Evolutionary conservation across 2,329 filamentous ascomycete species (phyloP), one percentile per base, ranked within the genome.

Genomic region (Alternaria arborescens): DNA sequence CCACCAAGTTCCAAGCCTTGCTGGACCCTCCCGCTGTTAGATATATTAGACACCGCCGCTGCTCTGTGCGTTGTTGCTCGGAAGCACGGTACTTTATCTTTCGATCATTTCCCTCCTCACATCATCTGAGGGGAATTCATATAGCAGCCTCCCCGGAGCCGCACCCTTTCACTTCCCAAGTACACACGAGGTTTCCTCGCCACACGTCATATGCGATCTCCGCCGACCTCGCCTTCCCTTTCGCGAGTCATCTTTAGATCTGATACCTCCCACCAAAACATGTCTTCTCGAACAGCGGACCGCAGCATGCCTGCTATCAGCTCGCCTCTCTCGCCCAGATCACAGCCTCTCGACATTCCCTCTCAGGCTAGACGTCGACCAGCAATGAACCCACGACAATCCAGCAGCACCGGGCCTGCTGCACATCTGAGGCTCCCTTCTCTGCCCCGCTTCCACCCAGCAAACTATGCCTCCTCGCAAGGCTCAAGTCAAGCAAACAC

Each of bases 401-500:
- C 76, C 14, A 77, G 76, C 44, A 70, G 61, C 59, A 72, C 73
- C 42, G 73, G 74, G 51, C 76, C 74, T 30, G 69, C 75, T 50
- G 73, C 70, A 28, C 76, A 78, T 26, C 73, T 84, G 36, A 80
- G 81, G 56, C 73, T 85, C 14, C 82, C 82, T n/a, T 80, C 80
- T 1, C 76, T 85, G 41, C 83, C 83, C 44, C 80, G 82, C 59
- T 85, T 84, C 76, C 83, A 85, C 61, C 83, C 83, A 7, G 82
- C 83, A 63, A 84, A 85, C 72, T 85, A 81, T 68, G 79, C 81
- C 10, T 73, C 73, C 0, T 80, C 78, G 36, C 67, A 77, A 47
- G 71, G 73, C 46, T 77, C 77, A 14, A 82, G 79, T 52, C 59
- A 69, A 12, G 71, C 73, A 52, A 74, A 64, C 36, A 79, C 79